phyloP scores from a whole-genome alignment of 148 eudicot genomes.

The Talinum fruticosum region DNA sequence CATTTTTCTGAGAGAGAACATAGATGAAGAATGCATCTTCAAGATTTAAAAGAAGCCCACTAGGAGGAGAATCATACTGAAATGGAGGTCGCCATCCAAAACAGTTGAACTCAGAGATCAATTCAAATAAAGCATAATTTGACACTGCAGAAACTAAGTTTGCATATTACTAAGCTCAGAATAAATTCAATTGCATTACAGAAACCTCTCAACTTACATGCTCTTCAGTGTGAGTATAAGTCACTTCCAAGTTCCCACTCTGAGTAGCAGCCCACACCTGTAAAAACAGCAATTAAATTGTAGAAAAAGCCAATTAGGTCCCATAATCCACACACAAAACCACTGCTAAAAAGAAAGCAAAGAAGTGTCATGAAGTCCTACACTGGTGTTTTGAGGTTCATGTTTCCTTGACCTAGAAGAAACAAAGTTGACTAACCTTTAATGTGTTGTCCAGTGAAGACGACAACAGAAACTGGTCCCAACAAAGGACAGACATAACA shows the following conservation, averaged over 20 bases:
- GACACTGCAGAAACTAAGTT: neutral
- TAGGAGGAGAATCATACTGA: neutral
- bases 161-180: conserved; percentile 2
- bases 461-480: conserved; percentile 93
- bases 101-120: neutral
- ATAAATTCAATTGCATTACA: neutral
- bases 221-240: conserved; percentile 84
- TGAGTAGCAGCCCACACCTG: conserved; percentile 89
- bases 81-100: neutral
- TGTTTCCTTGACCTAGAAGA: neutral
- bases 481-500: conserved; percentile 95
- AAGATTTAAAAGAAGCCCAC: neutral
- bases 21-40: neutral
- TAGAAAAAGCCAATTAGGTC: neutral
- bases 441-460: conserved; percentile 87
- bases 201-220: conserved; percentile 49
- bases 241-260: conserved; percentile 83
- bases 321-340: neutral
- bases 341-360: neutral
- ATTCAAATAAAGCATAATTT: neutral
- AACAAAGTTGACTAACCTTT: conserved; percentile 48
- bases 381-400: neutral
- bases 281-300: conserved; percentile 19
- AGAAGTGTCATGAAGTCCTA: neutral
- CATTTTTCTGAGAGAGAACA: neutral